Evolutionary conservation across 2,329 filamentous ascomycete genomes (phyloP), one percentile per base, ranked within the genome.

Genomic region (Escovopsis sp.): DNA sequence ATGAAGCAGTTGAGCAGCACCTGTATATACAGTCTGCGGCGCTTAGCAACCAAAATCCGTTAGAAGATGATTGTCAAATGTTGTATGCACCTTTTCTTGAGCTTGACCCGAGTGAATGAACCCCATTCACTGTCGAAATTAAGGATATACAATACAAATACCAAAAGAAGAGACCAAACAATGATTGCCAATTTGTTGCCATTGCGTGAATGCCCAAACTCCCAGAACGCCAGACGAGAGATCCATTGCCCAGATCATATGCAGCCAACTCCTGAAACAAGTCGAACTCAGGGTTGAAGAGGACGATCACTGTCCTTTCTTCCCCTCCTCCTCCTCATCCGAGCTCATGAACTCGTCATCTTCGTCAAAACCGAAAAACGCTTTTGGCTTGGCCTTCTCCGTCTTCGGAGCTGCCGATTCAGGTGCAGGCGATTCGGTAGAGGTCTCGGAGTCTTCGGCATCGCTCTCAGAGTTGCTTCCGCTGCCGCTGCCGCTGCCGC

Each of bases 291-390:
- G 3, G 3, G 3, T 2, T 30, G 8, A 6, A 3, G 27, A 30
- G 3, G 5, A 30, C 1, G 7, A 9, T 30, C 11, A 34, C 34
- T 36, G 38, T 12, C 31, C 35, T n/a, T 43, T 36, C 24, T 41
- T 39, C 10, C 30, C 39, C 27, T 43, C 41, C 5, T 43, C 70
- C 30, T 79, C 76, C n/a, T 79, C 73, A 40, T 74, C 72, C 9
- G 73, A 78, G 51, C 76, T 81, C 72, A 81, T 76, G 47, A 80
- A 81, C 51, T 84, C 79, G 37, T 87, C 81, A 41, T 84, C 80
- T 30, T 88, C 81, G 47, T 87, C 83, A 61, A 87, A 89, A 0
- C 82, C 83, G 51, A 80, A 82, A 53, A 87, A 84, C 0, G 70
- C 65, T 52, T 51, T 65, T 14, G 56, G 56, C 48, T 65, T 63